phyloP scores from a whole-genome alignment of 164 flowering plant species.

The Macadamia integrifolia region DNA sequence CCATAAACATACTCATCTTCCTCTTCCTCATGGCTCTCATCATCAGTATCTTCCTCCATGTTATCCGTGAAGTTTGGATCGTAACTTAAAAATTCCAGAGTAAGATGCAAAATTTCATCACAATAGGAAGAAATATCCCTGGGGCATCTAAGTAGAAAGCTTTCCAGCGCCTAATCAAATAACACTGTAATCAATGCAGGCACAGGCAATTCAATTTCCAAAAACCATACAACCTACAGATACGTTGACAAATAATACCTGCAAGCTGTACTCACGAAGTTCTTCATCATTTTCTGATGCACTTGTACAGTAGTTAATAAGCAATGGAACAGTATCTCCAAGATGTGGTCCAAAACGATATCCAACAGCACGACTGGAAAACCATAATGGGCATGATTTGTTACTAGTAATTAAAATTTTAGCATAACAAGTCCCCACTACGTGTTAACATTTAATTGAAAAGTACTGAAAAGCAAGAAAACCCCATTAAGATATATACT shows the following conservation, averaged over 20 bases:
- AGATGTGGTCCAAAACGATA: constrained; percentile 98
- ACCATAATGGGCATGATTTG: background rate
- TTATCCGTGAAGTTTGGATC: constrained; percentile 97
- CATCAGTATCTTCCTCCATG: constrained; percentile 99
- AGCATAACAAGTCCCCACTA: background rate
- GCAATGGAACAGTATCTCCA: constrained; percentile 77
- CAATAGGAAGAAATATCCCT: constrained; percentile 83
- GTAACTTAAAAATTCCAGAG: constrained; percentile 81
- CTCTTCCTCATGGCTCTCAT: constrained; percentile 75
- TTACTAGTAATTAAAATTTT: background rate
- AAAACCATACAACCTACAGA: background rate
- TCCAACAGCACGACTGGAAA: constrained; percentile 91
- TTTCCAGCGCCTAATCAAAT: constrained; percentile 72
- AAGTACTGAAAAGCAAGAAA: no score
- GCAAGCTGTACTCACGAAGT: constrained; percentile 97
- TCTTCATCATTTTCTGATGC: constrained; percentile 98
- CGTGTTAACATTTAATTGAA: no score
- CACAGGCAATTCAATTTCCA: background rate
- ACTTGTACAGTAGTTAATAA: constrained; percentile 75
- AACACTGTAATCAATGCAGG: background rate
- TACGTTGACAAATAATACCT: constrained; percentile 40
- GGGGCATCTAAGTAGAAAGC: constrained; percentile 90
- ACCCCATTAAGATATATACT: no score
- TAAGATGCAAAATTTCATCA: constrained; percentile 74
- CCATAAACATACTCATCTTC: constrained; percentile 85